Base-by-base conservation (phyloP, 169 alveolate genomes). In the Plasmodium yoelii region DNA sequence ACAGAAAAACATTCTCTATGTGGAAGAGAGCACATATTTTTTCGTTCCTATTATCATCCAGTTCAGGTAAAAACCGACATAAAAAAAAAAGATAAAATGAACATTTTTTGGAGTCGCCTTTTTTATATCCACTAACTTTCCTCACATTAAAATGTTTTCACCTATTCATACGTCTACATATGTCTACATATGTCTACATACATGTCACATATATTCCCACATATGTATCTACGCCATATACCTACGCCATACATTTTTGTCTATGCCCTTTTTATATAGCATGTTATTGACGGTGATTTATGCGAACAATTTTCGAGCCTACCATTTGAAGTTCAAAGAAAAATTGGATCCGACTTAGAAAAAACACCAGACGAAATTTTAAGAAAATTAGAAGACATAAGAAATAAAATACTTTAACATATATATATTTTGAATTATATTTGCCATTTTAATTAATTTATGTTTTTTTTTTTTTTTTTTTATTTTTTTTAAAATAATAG, bases 251-350 rank as follows among this genome's bases (percentile, higher is more conserved):
- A n/a, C n/a, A n/a, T n/a, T n/a, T n/a, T n/a, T 42, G 4, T 22
- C 0, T 15, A 26, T 68, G 12, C 28, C 28, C n/a, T 65, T n/a
- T 49, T 9, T 67, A 44, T 68, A 4, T 71, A 93, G 95, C 93
- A 96, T 77, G 98, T 98, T 49, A 96, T 99, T 60, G 99, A 98
- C 94, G 99, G 99, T 13, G 99, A 98, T 88, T 90, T 98, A 51
- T 98, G 99, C 73, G 99, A 98, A 93, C 95, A 95, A 91, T 98
- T 91, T 93, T 87, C 94, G 15, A 73, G 87, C 19, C 90, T 98
- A 49, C 88, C 94, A 12, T 93, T 73, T 87, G 97, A 94, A 5
- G 96, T 89, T 75, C 98, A 98, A 88, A 93, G 93, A 56, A 93
- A 94, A 28, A 87, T 98, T 1, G 99, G 99, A 0, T 95, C 94